Base-by-base conservation (phyloP, 2,329 filamentous ascomycete genomes). In the Cordyceps javanica region DNA sequence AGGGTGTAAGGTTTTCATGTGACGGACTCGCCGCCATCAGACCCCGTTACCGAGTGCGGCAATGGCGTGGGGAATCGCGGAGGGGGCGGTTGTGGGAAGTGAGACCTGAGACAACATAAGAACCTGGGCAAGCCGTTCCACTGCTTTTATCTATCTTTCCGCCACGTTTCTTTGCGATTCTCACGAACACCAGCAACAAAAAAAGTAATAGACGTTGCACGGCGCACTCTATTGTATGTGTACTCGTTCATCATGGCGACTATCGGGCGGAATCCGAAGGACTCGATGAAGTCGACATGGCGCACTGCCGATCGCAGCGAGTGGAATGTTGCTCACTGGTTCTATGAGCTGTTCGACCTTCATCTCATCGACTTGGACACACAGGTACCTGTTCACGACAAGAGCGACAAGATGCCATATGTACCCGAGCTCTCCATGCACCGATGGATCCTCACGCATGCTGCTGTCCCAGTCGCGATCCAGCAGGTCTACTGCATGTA, bases 241-340 rank as follows among this genome's bases (percentile, higher is more conserved):
- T 11, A 21, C 14, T 32, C 23, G 13, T n/a, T 44, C 42, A 58
- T 16, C 26, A 58, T 58, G 56, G 56, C 55, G 14, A 45, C 26
- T 16, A 42, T 49, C 19, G 28, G 32, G 34, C 56, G 56, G 14
- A 58, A 58, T 8, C 58, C 53, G 6, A 68, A 67, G 34, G 68
- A 72, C 61, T 70, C 68, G 34, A 72, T 72, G 67, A 71, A 70
- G 63, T 72, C 69, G 16, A 72, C 70, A 21, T 72, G 70, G 70
- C 68, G 69, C 13, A 57, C 55, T 19, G 59, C 60, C 28, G 65
- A 67, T 57, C 62, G 59, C 25, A 58, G 62, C 30, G 34, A 64
- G 5, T 72, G 70, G 70, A 66, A 60, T 11, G 1, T 62, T 8
- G 58, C 57, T 14, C 69, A 71, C 58, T 70, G 65, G 65, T 58